A percentile compares a stretch with the other conserved stretches of the same genome.
phyloP scores from a whole-genome alignment of 2,329 filamentous ascomycete genomes.

The Coniella vitis region DNA sequence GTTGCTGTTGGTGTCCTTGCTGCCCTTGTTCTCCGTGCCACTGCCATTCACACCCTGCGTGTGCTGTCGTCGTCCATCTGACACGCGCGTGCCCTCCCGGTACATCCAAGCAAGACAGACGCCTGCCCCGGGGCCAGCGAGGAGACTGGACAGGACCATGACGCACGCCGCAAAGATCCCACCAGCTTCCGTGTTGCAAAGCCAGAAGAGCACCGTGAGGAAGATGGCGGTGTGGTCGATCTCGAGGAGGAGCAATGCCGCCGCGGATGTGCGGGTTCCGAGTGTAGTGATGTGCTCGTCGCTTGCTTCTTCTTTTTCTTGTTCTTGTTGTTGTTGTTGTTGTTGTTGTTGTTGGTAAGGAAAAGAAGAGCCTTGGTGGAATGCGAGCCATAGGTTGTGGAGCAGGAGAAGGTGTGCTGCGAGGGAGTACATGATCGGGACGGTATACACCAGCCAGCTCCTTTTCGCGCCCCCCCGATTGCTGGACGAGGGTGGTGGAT shows the following conservation, averaged over 20 bases:
- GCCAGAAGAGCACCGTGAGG: conserved; percentile 46
- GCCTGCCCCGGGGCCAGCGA: conserved; percentile 31
- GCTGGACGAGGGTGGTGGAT: background rate
- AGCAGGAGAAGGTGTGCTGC: background rate
- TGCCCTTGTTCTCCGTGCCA: too few species aligned
- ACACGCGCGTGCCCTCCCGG: conserved; percentile 21
- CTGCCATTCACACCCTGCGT: too few species aligned
- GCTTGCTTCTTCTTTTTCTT: too few species aligned
- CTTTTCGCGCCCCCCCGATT: too few species aligned
- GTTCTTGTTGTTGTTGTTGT: too few species aligned
- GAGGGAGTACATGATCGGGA: background rate
- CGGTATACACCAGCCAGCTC: background rate
- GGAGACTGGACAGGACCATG: conserved; percentile 21
- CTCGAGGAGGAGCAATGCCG: conserved; percentile 39
- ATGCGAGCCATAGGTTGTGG: background rate
- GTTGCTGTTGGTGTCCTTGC: too few species aligned
- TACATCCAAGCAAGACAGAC: conserved; percentile 28
- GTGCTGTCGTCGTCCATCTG: conserved; percentile 2
- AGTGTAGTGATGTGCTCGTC: background rate
- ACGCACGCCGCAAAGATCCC: conserved; percentile 26
- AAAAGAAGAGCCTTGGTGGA: background rate
- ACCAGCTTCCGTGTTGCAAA: conserved; percentile 41
- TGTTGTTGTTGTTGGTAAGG: background rate
- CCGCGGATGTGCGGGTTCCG: conserved; percentile 44
- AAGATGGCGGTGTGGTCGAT: conserved; percentile 39